phyloP scores from a whole-genome alignment of 441 rosid genomes.

The Isatis lusitanica region DNA sequence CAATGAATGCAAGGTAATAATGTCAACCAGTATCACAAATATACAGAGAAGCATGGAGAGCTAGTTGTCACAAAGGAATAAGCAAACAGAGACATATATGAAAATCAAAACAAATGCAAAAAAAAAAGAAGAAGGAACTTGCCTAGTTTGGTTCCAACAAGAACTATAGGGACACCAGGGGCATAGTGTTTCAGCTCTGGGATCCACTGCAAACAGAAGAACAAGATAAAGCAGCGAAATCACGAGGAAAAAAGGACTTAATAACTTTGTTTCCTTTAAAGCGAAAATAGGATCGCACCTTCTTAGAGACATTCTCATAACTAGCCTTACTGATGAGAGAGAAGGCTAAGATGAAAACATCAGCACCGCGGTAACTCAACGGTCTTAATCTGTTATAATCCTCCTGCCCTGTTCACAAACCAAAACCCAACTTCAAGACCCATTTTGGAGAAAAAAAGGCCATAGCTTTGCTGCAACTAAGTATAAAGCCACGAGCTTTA shows the following conservation, averaged over 20 bases:
- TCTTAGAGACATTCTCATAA: conserved; percentile 66
- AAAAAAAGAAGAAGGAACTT: background rate
- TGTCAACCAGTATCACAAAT: background rate
- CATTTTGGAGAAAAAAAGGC: background rate
- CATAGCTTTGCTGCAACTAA: conserved; percentile 1
- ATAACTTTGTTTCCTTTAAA: background rate
- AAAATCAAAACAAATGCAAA: background rate
- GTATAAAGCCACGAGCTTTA: background rate
- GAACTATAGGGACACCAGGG: conserved; percentile 66
- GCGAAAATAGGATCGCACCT: conserved; percentile 31
- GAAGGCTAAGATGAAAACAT: conserved; percentile 63
- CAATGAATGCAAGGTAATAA: background rate
- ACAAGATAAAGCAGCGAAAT: conserved; percentile 13
- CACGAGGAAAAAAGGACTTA: background rate
- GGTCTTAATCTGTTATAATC: conserved; percentile 70
- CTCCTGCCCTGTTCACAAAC: conserved; percentile 53
- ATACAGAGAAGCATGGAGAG: conserved; percentile 19
- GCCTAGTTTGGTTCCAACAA: conserved; percentile 71
- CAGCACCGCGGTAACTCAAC: conserved; percentile 66
- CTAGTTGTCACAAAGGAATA: background rate
- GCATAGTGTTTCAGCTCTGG: conserved; percentile 65
- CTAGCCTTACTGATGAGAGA: conserved; percentile 72
- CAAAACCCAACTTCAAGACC: conserved; percentile 2
- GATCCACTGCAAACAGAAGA: conserved; percentile 50
- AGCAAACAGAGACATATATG: background rate